These are phyloP conservation scores for Immersiella caudata DNA, from an alignment of 495 filamentous ascomycete species.

Conservation along the genomic window DNA sequence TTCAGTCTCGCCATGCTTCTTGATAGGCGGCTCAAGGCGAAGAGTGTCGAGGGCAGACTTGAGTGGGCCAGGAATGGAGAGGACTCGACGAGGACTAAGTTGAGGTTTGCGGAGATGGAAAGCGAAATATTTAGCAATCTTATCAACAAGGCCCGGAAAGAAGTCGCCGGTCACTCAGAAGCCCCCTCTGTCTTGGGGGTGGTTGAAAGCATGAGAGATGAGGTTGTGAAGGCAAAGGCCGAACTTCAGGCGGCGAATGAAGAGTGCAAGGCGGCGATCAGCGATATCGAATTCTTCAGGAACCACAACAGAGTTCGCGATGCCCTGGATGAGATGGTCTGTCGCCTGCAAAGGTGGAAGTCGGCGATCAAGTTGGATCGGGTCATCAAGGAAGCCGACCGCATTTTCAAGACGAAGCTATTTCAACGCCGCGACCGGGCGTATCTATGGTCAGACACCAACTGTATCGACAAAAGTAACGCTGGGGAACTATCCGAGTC, in stretches of 20 bases:
- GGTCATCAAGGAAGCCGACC: conserved; percentile 37
- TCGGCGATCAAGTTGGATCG: conserved; percentile 46
- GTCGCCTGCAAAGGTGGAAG: conserved; percentile 39
- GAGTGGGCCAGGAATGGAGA: conserved; percentile 18
- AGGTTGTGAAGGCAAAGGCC: conserved; percentile 20
- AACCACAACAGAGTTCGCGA: conserved; percentile 35
- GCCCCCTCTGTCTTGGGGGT: neutral
- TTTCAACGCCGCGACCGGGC: conserved; percentile 41
- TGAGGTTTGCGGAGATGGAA: conserved; percentile 29
- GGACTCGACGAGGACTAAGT: conserved; percentile 13
- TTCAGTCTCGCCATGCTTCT: conserved; percentile 18
- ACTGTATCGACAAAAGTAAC: conserved; percentile 52
- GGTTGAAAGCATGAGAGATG: conserved; percentile 16
- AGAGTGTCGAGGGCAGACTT: conserved; percentile 10
- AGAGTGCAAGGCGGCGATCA: conserved; percentile 9
- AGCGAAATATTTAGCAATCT: conserved; percentile 21
- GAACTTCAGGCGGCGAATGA: conserved; percentile 16
- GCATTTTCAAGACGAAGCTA: conserved; percentile 41
- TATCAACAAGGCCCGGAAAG: conserved; percentile 10
- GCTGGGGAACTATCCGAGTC: conserved; percentile 45
- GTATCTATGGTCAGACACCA: conserved; percentile 55
- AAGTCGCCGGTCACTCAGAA: conserved; percentile 1
- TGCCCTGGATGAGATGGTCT: conserved; percentile 42
- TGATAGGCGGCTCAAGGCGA: conserved; percentile 12
- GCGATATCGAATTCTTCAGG: conserved; percentile 35